A percentile compares a stretch with the other conserved stretches of the same genome.
These are phyloP conservation scores for Lepiota brunneoincarnata DNA, from an alignment of 768 basidiomycete genomes.

Conservation along the genomic window DNA sequence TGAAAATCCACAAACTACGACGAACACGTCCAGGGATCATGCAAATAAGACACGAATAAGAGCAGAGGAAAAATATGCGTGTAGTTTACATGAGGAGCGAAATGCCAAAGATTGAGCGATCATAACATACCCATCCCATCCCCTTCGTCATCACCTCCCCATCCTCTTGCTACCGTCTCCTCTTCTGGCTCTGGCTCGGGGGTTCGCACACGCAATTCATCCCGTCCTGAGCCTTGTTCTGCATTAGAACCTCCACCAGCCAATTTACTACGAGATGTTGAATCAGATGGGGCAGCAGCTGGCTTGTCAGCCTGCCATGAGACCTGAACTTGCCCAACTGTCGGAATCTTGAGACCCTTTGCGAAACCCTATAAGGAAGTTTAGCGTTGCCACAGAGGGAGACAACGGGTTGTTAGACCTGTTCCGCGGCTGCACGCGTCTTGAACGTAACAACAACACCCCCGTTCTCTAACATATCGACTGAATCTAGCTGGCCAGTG, in stretches of 20 bases:
- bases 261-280: conserved; percentile 13
- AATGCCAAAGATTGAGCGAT: conserved; percentile 4
- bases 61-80: not conserved
- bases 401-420: conserved; percentile 37
- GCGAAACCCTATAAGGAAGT: conserved; percentile 53
- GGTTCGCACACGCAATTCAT: conserved; percentile 29
- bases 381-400: conserved; percentile 11
- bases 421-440: conserved; percentile 72
- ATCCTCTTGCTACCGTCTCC: conserved; percentile 62
- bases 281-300: conserved; percentile 16
- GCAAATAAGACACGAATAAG: not conserved
- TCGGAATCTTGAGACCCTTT: conserved; percentile 67
- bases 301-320: conserved; percentile 56
- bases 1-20: no score
- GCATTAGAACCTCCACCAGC: conserved; percentile 7
- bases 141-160: conserved; percentile 71
- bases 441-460: conserved; percentile 69
- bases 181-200: conserved; percentile 46
- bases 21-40: no score
- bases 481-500: conserved; percentile 66
- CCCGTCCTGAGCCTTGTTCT: conserved; percentile 11
- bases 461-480: conserved; percentile 52
- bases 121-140: conserved; percentile 74
- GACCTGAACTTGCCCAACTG: conserved; percentile 62
- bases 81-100: not conserved